Percentiles rank a stretch among this genome's conserved stretches.
Conservation (phyloP, 225 moss, liverwort and hornwort species). For the Straminergon stramineum region DNA sequence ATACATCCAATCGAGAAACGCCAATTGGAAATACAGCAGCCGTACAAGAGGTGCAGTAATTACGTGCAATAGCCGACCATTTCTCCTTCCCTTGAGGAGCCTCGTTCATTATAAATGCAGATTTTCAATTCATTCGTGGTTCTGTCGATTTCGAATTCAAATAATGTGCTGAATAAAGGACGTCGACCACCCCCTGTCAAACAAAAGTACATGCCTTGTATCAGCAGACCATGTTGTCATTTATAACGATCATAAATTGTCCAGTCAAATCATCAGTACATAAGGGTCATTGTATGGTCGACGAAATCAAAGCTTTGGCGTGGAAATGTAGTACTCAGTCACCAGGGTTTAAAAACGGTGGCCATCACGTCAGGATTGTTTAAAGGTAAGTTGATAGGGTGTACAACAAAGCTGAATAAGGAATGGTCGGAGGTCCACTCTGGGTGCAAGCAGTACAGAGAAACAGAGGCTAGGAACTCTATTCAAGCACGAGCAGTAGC, state of each 20-base stretch:
- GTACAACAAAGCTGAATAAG: not conserved
- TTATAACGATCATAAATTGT: not conserved
- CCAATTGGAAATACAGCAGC: not conserved
- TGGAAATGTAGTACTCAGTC: not conserved
- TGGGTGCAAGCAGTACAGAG: not conserved
- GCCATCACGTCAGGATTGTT: not conserved
- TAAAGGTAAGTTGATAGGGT: not conserved
- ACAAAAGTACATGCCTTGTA: not conserved
- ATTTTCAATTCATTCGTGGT: not conserved
- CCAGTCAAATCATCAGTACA: not conserved
- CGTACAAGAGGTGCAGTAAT: not conserved
- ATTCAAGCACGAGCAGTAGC: not conserved
- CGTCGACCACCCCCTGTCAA: not conserved
- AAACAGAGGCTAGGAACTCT: not conserved
- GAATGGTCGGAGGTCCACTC: not conserved
- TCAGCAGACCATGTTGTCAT: not conserved
- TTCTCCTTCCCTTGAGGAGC: not conserved
- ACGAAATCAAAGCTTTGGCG: not conserved
- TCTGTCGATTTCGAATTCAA: constrained; percentile 17
- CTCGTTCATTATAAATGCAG: not conserved
- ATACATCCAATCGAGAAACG: not conserved
- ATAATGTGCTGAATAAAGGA: not conserved
- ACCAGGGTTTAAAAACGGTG: not conserved
- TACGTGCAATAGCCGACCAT: constrained; percentile 17
- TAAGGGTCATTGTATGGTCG: not conserved